A percentile compares a stretch with the other conserved stretches of the same genome.
Evolutionary conservation across 1,139 yeast species (phyloP).

Genomic region (Wickerhamomyces sp.): DNA sequence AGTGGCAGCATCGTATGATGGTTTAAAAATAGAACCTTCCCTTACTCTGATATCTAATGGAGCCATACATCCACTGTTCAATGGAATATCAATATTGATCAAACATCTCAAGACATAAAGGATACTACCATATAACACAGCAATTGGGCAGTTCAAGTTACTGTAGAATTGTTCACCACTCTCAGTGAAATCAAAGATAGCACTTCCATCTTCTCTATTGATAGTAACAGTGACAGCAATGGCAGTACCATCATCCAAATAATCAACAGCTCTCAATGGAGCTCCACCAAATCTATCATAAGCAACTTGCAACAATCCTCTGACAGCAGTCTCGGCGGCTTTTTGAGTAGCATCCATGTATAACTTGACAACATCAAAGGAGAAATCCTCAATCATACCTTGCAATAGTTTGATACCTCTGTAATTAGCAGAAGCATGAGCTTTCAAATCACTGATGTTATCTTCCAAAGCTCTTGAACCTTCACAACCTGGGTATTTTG

Average conservation of each 20-base stretch:
- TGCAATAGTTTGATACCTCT: slow-evolving; percentile 39
- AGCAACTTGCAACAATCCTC: slow-evolving; percentile 28
- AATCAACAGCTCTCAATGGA: slow-evolving; percentile 32
- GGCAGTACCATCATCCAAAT: slow-evolving; percentile 46
- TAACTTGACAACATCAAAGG: slow-evolving; percentile 30
- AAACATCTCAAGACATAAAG: slow-evolving; percentile 72
- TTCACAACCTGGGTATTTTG: slow-evolving; percentile 38
- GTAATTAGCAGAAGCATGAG: slow-evolving; percentile 44
- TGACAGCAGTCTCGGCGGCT: slow-evolving; percentile 37
- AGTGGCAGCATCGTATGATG: slow-evolving; percentile 74
- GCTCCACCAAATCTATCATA: slow-evolving; percentile 20
- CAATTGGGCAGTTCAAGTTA: slow-evolving; percentile 60
- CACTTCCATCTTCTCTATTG: too few species aligned
- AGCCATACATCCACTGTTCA: slow-evolving; percentile 77
- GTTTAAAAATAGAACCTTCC: slow-evolving; percentile 62
- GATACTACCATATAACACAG: slow-evolving; percentile 78
- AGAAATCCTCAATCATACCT: slow-evolving; percentile 33
- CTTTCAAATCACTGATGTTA: slow-evolving; percentile 43
- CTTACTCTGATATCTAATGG: slow-evolving; percentile 68
- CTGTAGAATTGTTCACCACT: slow-evolving; percentile 60
- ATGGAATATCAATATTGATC: slow-evolving; percentile 73
- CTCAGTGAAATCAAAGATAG: slow-evolving; percentile 34
- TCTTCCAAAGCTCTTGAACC: slow-evolving; percentile 43
- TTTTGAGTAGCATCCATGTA: slow-evolving; percentile 46
- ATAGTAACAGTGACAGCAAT: background rate